Percentiles rank a stretch among this genome's conserved stretches.
Evolutionary conservation across 345 rosid species (phyloP).

Genomic region (Eucalyptus regnans): DNA sequence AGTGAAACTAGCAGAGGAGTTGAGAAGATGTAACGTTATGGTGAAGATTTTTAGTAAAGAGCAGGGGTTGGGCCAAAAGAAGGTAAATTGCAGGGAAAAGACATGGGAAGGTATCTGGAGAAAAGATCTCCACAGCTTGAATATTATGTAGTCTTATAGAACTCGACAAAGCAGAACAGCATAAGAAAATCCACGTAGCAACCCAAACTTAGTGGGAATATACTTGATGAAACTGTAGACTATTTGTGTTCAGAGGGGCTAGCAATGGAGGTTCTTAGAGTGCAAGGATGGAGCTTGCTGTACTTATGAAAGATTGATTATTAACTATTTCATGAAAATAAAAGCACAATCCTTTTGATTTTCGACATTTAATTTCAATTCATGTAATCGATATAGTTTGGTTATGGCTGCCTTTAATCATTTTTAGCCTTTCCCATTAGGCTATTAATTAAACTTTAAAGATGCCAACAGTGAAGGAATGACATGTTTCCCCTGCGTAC

Average conservation of each 20-base stretch:
- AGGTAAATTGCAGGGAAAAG: not conserved
- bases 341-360: not conserved
- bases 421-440: not conserved
- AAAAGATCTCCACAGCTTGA: not conserved
- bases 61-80: not conserved
- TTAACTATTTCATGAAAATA: not conserved
- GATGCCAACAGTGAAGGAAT: not conserved
- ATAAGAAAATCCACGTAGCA: not conserved
- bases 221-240: not conserved
- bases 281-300: not conserved
- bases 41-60: not conserved
- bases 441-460: not conserved
- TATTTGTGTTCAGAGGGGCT: not conserved
- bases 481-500: constrained; percentile 9
- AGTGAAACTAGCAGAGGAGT: not conserved
- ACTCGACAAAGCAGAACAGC: not conserved
- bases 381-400: not conserved
- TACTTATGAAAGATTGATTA: not conserved
- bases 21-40: not conserved
- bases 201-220: not conserved
- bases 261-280: not conserved
- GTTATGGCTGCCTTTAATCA: not conserved
- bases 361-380: not conserved
- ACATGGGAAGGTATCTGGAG: not conserved
- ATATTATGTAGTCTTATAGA: not conserved